A percentile compares a stretch with the other conserved stretches of the same genome.
These are phyloP conservation scores for Exidia glandulosa DNA, from an alignment of 768 basidiomycete genomes.

Conservation along the genomic window DNA sequence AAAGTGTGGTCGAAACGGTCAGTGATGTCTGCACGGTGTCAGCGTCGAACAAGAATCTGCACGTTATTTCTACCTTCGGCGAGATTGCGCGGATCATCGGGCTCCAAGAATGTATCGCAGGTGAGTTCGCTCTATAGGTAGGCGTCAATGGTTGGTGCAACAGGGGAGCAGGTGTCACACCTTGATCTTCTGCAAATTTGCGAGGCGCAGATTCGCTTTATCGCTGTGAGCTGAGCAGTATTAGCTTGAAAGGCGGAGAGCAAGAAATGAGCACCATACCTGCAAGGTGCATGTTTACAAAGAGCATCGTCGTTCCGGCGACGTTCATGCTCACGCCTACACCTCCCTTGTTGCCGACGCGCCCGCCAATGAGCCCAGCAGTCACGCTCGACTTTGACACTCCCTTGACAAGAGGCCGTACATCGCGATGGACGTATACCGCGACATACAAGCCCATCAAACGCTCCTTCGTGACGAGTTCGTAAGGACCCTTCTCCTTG, in stretches of 20 bases:
- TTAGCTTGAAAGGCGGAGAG: not conserved
- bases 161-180: constrained; percentile 20
- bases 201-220: constrained; percentile 64
- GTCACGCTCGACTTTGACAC: constrained; percentile 76
- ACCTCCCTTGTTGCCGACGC: constrained; percentile 88
- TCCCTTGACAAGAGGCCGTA: constrained; percentile 53
- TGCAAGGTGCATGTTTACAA: constrained; percentile 86
- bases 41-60: constrained; percentile 1
- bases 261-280: constrained; percentile 30
- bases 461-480: constrained; percentile 77
- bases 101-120: constrained; percentile 64
- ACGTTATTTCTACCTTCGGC: constrained; percentile 48
- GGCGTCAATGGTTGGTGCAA: constrained; percentile 1
- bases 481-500: constrained; percentile 58
- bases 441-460: constrained; percentile 84
- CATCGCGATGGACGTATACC: constrained; percentile 62
- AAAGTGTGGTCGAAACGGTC: constrained; percentile 87
- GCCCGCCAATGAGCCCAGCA: constrained; percentile 79
- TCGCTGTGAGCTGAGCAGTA: constrained; percentile 55
- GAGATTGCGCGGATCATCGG: constrained; percentile 50
- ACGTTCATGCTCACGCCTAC: constrained; percentile 85
- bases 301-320: constrained; percentile 71
- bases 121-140: constrained; percentile 50
- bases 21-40: constrained; percentile 47
- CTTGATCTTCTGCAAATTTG: constrained; percentile 86